Conservation (phyloP, 1,284 basidiomycete species). For the Pterulicium gracile region DNA sequence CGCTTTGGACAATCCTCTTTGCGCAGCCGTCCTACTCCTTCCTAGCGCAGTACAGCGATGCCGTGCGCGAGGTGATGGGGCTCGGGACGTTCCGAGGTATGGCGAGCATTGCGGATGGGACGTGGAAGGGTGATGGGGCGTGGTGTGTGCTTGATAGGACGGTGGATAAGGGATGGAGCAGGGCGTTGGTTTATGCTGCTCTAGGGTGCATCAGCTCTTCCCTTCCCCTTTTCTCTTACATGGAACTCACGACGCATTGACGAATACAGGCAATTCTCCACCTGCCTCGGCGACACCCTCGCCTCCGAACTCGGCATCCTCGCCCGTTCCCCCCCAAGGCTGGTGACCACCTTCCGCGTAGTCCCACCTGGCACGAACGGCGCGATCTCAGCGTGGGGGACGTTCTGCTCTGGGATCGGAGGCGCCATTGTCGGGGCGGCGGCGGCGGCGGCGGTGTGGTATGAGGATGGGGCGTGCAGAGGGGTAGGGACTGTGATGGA, state of each 20-base stretch:
- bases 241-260: slow-evolving; percentile 3
- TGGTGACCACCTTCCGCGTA: slow-evolving; percentile 61
- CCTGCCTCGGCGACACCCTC: slow-evolving; percentile 76
- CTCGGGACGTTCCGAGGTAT: neutral
- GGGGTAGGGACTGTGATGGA: slow-evolving; percentile 25
- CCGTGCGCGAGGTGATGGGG: too few species aligned
- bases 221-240: neutral
- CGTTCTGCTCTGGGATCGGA: slow-evolving; percentile 62
- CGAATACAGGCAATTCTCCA: slow-evolving; percentile 60
- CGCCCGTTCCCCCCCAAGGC: slow-evolving; percentile 51
- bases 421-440: slow-evolving; percentile 63
- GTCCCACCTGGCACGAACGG: slow-evolving; percentile 93
- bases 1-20: slow-evolving; percentile 55
- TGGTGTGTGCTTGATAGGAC: slow-evolving; percentile 6
- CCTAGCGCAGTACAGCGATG: too few species aligned
- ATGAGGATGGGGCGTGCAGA: slow-evolving; percentile 49
- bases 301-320: slow-evolving; percentile 80
- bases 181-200: slow-evolving; percentile 49
- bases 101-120: slow-evolving; percentile 4
- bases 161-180: slow-evolving; percentile 19
- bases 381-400: slow-evolving; percentile 69
- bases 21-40: slow-evolving; percentile 32
- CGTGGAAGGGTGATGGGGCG: slow-evolving; percentile 18
- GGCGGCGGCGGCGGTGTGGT: slow-evolving; percentile 44
- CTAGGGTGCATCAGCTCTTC: slow-evolving; percentile 46